Evolutionary conservation across 208 protist species (phyloP).

Genomic region (Trichomonas vaginalis): DNA sequence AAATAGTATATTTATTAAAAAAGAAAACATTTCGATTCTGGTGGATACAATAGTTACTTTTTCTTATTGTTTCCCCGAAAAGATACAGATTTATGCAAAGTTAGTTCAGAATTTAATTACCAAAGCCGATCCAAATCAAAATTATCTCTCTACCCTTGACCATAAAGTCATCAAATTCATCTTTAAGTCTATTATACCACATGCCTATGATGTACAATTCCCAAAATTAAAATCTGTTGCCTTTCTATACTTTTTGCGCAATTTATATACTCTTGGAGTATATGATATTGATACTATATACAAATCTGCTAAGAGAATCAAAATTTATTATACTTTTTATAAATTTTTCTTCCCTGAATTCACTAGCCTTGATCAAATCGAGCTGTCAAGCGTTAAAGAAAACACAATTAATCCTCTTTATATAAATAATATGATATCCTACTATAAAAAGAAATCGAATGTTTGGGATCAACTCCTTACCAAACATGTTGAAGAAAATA

Average conservation of each 20-base stretch:
- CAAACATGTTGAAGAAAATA: not conserved
- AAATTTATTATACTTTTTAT: not conserved
- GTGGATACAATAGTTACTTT: not conserved
- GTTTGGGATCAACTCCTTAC: not conserved
- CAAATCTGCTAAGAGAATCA: not conserved
- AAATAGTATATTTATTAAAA: not conserved
- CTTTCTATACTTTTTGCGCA: not conserved
- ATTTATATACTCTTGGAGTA: not conserved
- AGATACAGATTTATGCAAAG: not conserved
- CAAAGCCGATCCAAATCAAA: not conserved
- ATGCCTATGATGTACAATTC: not conserved
- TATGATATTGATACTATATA: not conserved
- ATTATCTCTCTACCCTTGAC: not conserved
- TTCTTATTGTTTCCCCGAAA: not conserved
- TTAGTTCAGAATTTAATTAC: not conserved
- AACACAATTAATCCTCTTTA: not conserved
- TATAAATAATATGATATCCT: not conserved
- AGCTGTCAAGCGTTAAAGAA: not conserved
- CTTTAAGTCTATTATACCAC: not conserved
- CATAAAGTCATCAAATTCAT: not conserved
- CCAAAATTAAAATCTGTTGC: not conserved
- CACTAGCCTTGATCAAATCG: not conserved
- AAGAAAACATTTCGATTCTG: not conserved
- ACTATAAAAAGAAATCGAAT: not conserved
- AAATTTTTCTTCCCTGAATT: not conserved